Evolutionary conservation across 129 eudicot species (phyloP), one percentile per base, ranked within the genome.

Genomic region (Lonicera japonica): DNA sequence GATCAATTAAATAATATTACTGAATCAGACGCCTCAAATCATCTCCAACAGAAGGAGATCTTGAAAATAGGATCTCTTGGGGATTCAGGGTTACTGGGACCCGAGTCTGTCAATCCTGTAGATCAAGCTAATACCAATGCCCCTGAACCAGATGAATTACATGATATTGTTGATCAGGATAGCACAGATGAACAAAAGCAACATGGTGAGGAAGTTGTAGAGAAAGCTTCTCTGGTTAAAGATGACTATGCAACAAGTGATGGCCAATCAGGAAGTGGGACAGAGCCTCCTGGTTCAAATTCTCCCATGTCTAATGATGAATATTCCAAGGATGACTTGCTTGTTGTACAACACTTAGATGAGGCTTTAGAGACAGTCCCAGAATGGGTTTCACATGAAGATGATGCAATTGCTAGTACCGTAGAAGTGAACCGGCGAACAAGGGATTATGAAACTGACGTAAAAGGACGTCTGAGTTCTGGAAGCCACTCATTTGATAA

Each of bases 361-460:
- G 79, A 63, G 54, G 58, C 64, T 63, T 21, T 79, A 62, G 71
- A 77, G 57, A 56, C 54, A 61, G 74, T 78, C 50, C 74, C 74
- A 73, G 83, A 71, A 55, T 62, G 34, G 36, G 75, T 48, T 62
- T 45, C 71, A 40, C 70, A 43, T 46, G 83, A 73, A 56, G 70
- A 68, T 63, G 77, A 75, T 72, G 63, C 62, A 11, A 58, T 40
- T 61, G 29, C 68, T 59, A 67, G 64, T 64, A 45, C 72, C 41
- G 34, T 60, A 56, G 79, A 61, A 45, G 70, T 53, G 45, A 76
- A 47, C 16, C 75, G 81, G 65, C 62, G 60, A 17, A 58, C 61
- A 19, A 70, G 58, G 65, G 72, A 73, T 69, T 51, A 69, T 52
- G 61, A 70, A 59, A 58, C 54, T 61, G 72, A 46, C 18, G 43